A percentile compares a stretch with the other conserved stretches of the same genome.
phyloP scores from a whole-genome alignment of 1,284 basidiomycete genomes.

The Moesziomyces parantarcticus region DNA sequence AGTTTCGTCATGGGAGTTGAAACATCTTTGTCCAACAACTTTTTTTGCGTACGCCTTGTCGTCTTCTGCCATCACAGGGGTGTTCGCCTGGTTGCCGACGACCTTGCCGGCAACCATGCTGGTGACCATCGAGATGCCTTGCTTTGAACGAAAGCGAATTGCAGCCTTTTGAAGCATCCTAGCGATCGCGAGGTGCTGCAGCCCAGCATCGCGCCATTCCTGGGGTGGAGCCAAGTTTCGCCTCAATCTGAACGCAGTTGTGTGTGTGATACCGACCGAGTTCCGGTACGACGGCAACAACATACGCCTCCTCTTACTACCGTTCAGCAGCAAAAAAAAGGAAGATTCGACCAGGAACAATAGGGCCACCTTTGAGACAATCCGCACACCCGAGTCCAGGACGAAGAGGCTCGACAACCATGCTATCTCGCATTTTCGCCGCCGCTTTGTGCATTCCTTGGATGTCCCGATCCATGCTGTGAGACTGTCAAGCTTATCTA shows the following conservation, averaged over 20 bases:
- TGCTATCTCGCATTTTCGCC: neutral
- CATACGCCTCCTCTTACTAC: no score
- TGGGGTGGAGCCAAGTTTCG: neutral
- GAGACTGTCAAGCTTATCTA: neutral
- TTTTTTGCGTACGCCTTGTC: neutral
- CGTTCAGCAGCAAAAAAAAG: no score
- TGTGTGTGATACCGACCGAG: no score
- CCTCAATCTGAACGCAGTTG: no score
- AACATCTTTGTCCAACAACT: neutral
- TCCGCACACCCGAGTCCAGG: neutral
- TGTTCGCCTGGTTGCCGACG: no score
- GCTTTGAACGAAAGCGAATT: neutral
- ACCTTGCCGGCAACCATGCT: no score
- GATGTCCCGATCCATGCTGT: neutral
- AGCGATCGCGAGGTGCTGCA: neutral
- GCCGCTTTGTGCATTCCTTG: neutral
- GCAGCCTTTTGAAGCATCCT: neutral
- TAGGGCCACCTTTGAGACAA: neutral
- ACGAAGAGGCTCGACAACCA: neutral
- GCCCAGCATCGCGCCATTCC: neutral
- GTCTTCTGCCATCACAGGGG: no score
- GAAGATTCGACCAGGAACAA: neutral
- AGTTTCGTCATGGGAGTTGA: conserved; percentile 7
- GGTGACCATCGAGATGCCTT: neutral
- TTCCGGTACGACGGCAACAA: no score